A percentile compares a stretch with the other conserved stretches of the same genome.
phyloP scores from a whole-genome alignment of 805 yeast species.

The Kodamaea restingae region DNA sequence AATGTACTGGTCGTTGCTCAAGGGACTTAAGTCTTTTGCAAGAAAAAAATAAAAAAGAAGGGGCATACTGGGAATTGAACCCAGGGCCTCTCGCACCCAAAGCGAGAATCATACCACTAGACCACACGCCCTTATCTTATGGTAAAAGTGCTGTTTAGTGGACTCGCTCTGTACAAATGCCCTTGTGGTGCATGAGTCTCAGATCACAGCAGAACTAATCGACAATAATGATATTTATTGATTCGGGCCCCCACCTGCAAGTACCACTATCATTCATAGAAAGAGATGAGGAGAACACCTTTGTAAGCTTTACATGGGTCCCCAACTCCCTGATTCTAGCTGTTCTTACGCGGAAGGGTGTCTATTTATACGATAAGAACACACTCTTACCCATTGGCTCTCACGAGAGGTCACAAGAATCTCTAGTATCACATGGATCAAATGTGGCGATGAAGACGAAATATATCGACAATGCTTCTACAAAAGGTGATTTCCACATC shows the following conservation, averaged over 20 bases:
- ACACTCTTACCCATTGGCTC: conserved; percentile 43
- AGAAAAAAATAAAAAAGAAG: conserved; percentile 13
- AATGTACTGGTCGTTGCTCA: too few relatives aligned
- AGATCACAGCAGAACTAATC: too few relatives aligned
- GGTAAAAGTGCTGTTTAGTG: neutral
- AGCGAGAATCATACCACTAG: conserved; percentile 26
- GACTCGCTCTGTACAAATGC: too few relatives aligned
- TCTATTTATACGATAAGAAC: conserved; percentile 28
- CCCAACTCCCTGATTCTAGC: conserved; percentile 24
- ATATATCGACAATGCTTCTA: conserved; percentile 31
- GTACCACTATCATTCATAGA: conserved; percentile 20
- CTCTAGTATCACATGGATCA: conserved; percentile 45
- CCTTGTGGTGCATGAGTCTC: too few relatives aligned
- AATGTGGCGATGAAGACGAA: conserved; percentile 42
- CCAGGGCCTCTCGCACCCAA: conserved; percentile 54
- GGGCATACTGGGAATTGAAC: conserved; percentile 56
- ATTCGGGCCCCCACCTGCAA: conserved; percentile 27
- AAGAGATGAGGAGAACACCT: conserved; percentile 2
- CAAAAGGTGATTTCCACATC: conserved; percentile 21
- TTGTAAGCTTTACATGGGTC: conserved; percentile 20
- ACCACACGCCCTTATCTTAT: conserved; percentile 18
- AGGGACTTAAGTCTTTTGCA: too few relatives aligned
- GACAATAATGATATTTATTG: conserved; percentile 33
- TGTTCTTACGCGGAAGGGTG: conserved; percentile 26
- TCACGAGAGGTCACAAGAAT: conserved; percentile 41